Conservation (phyloP, 192 early-diverging fungal genomes). For the Rhizoclosmatium sp. region DNA sequence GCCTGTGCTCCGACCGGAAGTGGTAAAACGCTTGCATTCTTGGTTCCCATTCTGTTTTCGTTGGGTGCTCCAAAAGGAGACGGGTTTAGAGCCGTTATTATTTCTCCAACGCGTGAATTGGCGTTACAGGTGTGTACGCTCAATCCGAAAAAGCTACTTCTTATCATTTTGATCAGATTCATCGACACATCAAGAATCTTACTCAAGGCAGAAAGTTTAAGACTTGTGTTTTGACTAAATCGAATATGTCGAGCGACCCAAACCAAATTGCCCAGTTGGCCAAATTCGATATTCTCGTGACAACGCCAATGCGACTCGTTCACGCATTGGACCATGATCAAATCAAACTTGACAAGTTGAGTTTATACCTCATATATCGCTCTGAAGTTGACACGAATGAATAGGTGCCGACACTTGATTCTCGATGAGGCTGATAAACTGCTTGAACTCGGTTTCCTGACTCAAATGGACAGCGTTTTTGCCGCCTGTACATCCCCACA, state of each 20-base stretch:
- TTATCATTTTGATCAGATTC: slow-evolving; percentile 67
- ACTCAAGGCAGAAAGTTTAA: slow-evolving; percentile 80
- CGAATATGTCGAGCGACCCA: slow-evolving; percentile 71
- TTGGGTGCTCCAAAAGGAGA: slow-evolving; percentile 77
- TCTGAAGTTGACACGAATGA: slow-evolving; percentile 63
- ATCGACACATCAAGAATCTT: slow-evolving; percentile 80
- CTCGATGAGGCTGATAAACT: slow-evolving; percentile 98
- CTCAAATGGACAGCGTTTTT: slow-evolving; percentile 58
- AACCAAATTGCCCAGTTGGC: slow-evolving; percentile 70
- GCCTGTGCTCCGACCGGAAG: slow-evolving; percentile 97
- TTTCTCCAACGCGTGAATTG: slow-evolving; percentile 95
- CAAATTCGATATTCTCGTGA: slow-evolving; percentile 92
- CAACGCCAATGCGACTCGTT: slow-evolving; percentile 91
- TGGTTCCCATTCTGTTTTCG: slow-evolving; percentile 89
- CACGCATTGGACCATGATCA: slow-evolving; percentile 82
- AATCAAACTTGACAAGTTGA: slow-evolving; percentile 76
- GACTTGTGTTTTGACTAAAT: slow-evolving; percentile 83
- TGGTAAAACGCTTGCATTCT: slow-evolving; percentile 96
- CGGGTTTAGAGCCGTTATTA: slow-evolving; percentile 88
- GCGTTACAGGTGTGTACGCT: slow-evolving; percentile 68
- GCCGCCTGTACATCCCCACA: slow-evolving; percentile 78
- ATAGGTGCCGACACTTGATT: slow-evolving; percentile 88
- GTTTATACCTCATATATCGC: slow-evolving; percentile 42
- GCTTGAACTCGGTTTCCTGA: slow-evolving; percentile 87
- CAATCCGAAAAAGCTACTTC: neutral